phyloP scores from a whole-genome alignment of 2,329 filamentous ascomycete species.

The Aureobasidium subglaciale region DNA sequence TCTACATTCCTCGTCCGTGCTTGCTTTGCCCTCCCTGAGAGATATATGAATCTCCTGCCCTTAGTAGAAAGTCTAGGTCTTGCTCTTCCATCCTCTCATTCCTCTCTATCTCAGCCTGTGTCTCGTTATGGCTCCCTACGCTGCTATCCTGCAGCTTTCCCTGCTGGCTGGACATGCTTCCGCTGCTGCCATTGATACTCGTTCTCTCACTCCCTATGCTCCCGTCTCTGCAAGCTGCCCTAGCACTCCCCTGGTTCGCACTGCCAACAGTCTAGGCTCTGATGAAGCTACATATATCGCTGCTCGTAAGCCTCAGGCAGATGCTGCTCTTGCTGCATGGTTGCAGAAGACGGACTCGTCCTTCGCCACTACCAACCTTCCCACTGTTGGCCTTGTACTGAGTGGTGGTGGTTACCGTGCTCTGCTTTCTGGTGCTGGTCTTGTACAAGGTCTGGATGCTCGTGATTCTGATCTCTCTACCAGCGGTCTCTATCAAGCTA shows the following conservation, averaged over 20 bases:
- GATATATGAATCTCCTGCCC: neutral
- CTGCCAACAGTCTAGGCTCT: conserved; percentile 31
- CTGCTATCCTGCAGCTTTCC: neutral
- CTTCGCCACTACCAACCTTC: conserved; percentile 32
- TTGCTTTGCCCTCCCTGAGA: neutral
- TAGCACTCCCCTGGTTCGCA: conserved; percentile 31
- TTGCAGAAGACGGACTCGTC: conserved; percentile 29
- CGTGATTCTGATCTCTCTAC: conserved; percentile 35
- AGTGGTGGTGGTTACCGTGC: conserved; percentile 40
- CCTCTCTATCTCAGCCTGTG: neutral
- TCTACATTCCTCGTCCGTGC: conserved; percentile 7
- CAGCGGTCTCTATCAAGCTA: conserved; percentile 38
- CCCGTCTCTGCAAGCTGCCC: conserved; percentile 34
- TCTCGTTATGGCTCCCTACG: conserved; percentile 1
- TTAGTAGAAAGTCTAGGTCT: conserved; percentile 1
- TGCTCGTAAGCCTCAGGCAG: conserved; percentile 33
- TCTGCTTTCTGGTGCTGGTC: conserved; percentile 33
- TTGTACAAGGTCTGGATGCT: conserved; percentile 38
- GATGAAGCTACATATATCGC: conserved; percentile 35
- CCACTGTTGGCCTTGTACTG: conserved; percentile 36
- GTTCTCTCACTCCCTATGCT: conserved; percentile 25
- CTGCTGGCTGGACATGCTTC: conserved; percentile 4
- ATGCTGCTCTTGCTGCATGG: conserved; percentile 34
- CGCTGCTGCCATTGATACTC: conserved; percentile 12
- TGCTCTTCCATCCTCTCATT: neutral